These are phyloP conservation scores for Cladosporium austrohemisphaericum DNA, from an alignment of 2,329 filamentous ascomycete species.

Conservation along the genomic window DNA sequence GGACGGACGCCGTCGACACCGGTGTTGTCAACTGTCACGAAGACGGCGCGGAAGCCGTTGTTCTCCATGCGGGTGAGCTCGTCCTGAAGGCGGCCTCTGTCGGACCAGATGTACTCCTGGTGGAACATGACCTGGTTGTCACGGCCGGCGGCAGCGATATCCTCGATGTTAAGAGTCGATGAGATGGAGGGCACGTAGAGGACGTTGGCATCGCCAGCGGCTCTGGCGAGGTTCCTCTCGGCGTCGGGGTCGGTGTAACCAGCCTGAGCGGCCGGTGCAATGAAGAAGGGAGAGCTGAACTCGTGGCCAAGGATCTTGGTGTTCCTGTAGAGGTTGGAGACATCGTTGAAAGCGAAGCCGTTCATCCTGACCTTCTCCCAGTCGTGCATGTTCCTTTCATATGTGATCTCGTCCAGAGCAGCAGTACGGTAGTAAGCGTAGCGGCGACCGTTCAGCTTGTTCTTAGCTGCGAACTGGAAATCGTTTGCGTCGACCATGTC, in stretches of 20 bases:
- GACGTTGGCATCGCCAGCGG: slow-evolving; percentile 47
- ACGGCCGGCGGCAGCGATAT: slow-evolving; percentile 31
- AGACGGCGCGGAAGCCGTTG: slow-evolving; percentile 38
- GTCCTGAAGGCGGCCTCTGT: slow-evolving; percentile 43
- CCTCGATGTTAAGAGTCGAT: slow-evolving; percentile 32
- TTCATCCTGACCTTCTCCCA: slow-evolving; percentile 28
- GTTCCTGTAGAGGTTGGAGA: slow-evolving; percentile 19
- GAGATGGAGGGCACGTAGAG: slow-evolving; percentile 48
- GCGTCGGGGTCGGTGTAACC: slow-evolving; percentile 69
- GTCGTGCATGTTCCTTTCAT: slow-evolving; percentile 26
- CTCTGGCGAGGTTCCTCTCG: slow-evolving; percentile 40
- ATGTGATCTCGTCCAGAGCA: slow-evolving; percentile 29
- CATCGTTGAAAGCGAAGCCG: slow-evolving; percentile 26
- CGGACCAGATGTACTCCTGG: slow-evolving; percentile 46
- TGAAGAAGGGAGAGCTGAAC: slow-evolving; percentile 81
- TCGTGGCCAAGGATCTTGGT: slow-evolving; percentile 90
- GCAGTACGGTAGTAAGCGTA: slow-evolving; percentile 31
- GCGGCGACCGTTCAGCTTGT: slow-evolving; percentile 20
- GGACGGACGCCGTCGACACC: slow-evolving; percentile 38
- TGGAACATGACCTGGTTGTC: slow-evolving; percentile 38
- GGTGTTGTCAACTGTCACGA: slow-evolving; percentile 40
- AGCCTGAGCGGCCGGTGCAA: slow-evolving; percentile 88
- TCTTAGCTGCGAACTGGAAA: slow-evolving; percentile 40
- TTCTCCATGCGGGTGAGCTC: slow-evolving; percentile 49
- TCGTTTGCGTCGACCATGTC: slow-evolving; percentile 27